Evolutionary conservation across 441 rosid genomes (phyloP), one percentile per base, ranked within the genome.

Genomic region (Isatis lusitanica): DNA sequence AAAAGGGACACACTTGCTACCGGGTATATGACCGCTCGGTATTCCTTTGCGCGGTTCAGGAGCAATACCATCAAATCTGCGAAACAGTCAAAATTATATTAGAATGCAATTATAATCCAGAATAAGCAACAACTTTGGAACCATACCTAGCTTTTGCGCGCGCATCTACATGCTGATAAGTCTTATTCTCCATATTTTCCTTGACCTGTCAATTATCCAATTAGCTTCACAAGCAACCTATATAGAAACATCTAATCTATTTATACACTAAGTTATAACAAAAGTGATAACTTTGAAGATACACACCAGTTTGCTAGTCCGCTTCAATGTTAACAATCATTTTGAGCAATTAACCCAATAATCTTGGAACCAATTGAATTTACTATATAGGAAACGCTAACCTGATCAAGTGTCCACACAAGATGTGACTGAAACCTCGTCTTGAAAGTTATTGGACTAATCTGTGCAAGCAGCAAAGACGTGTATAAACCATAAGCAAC

Each of bases 391-490:
- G 46, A 51, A 50, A 72, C 24, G 3, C 74, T 26, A 18, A 94
- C 99, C 99, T 93, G 95, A 78, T 96, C 97, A 53, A 93, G 89
- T 6, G 85, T 82, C 96, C 93, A 90, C 68, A 89, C 82, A 81
- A 93, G 97, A 75, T 90, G 93, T 9, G 93, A 81, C 88, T 83
- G 98, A 74, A 90, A 90, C 71, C 84, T 93, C 2, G 97, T 89
- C 78, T 90, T 78, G 70, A 88, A 96, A 73, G 93, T 93, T 68
- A 86, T 46, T 69, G 96, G 97, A 58, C 85, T 92, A 18, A 81
- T 90, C 99, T 95, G 85, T 68, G 73, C 44, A 15, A 74, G 89
- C 62, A 18, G 68, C 35, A 33, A 56, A 58, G 73, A 50, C 11
- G 48, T 30, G 47, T 6, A 56, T 28, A 48, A 39, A 47, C 31